These are phyloP conservation scores for Shiraia sp. DNA, from an alignment of 2,329 filamentous ascomycete genomes.

Conservation along the genomic window DNA sequence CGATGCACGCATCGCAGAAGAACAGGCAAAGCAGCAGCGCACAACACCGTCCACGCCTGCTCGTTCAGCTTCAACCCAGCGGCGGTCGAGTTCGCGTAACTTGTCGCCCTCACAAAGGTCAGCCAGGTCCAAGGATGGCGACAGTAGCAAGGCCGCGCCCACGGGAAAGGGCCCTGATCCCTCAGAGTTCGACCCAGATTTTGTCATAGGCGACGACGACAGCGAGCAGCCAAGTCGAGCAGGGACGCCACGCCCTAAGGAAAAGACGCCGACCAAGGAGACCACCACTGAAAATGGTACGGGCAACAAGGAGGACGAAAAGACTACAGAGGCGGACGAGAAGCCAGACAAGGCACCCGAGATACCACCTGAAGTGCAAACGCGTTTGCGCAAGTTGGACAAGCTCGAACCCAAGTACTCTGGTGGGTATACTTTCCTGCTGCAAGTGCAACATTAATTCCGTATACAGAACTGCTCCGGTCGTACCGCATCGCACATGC, in stretches of 20 bases:
- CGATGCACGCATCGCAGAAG: conserved; percentile 85
- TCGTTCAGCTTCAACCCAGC: conserved; percentile 51
- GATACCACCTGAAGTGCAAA: conserved; percentile 72
- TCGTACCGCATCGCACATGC: conserved; percentile 92
- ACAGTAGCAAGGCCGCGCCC: conserved; percentile 40
- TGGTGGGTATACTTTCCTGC: conserved; percentile 53
- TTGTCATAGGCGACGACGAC: conserved; percentile 84
- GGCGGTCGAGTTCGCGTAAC: conserved; percentile 51
- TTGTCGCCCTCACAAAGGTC: conserved; percentile 44
- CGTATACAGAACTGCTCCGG: conserved; percentile 73
- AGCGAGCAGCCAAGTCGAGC: conserved; percentile 61
- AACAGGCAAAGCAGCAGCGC: conserved; percentile 77
- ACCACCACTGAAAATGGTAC: conserved; percentile 24
- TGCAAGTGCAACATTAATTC: conserved; percentile 15
- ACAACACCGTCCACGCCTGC: conserved; percentile 46
- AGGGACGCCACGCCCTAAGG: conserved; percentile 60
- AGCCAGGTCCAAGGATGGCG: conserved; percentile 34
- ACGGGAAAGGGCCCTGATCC: conserved; percentile 73
- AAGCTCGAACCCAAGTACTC: conserved; percentile 87
- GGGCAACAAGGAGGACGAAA: conserved; percentile 39
- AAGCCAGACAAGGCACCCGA: conserved; percentile 52
- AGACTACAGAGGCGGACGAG: conserved; percentile 31
- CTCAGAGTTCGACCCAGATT: conserved; percentile 82
- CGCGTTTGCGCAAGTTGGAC: conserved; percentile 81
- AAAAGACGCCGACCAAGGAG: conserved; percentile 39